Evolutionary conservation across 78 protist genomes (phyloP).

Genomic region (Dictyostelium discoideum): DNA sequence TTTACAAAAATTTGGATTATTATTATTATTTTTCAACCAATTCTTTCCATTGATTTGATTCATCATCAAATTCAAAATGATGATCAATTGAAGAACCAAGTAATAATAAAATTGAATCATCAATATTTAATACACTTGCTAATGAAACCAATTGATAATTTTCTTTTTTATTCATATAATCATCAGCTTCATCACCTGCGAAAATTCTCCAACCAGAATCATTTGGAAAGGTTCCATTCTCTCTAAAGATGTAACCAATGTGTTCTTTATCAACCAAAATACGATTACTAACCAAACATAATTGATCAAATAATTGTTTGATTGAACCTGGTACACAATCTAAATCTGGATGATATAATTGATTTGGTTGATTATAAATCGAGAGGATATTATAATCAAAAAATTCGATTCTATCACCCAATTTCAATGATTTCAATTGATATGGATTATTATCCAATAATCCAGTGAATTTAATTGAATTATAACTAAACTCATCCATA

Average conservation of each 20-base stretch:
- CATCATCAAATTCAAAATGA: slow-evolving; percentile 20
- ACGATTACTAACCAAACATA: slow-evolving; percentile 23
- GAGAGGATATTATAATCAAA: not conserved
- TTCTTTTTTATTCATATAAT: slow-evolving; percentile 9
- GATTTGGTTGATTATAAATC: slow-evolving; percentile 13
- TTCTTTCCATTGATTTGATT: slow-evolving; percentile 25
- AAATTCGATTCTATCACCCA: slow-evolving; percentile 5
- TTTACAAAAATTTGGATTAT: too few relatives aligned
- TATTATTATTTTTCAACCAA: slow-evolving; percentile 7
- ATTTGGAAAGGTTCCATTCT: slow-evolving; percentile 13
- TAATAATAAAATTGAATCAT: slow-evolving; percentile 20
- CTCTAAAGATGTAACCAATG: slow-evolving; percentile 40
- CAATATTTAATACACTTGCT: slow-evolving; percentile 20
- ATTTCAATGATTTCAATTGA: not conserved
- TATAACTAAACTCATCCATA: not conserved
- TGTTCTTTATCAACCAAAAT: not conserved
- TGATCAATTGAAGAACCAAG: not conserved
- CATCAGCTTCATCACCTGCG: slow-evolving; percentile 37
- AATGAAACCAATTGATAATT: not conserved
- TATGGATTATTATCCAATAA: slow-evolving; percentile 30
- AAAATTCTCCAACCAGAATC: slow-evolving; percentile 60
- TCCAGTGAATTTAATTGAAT: not conserved
- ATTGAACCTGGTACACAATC: slow-evolving; percentile 11
- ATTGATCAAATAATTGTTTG: slow-evolving; percentile 21
- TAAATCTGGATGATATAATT: not conserved